A percentile compares a stretch with the other conserved stretches of the same genome.
Conservation (phyloP, 179 eudicot species). For the Sideroxylon spinosum region DNA sequence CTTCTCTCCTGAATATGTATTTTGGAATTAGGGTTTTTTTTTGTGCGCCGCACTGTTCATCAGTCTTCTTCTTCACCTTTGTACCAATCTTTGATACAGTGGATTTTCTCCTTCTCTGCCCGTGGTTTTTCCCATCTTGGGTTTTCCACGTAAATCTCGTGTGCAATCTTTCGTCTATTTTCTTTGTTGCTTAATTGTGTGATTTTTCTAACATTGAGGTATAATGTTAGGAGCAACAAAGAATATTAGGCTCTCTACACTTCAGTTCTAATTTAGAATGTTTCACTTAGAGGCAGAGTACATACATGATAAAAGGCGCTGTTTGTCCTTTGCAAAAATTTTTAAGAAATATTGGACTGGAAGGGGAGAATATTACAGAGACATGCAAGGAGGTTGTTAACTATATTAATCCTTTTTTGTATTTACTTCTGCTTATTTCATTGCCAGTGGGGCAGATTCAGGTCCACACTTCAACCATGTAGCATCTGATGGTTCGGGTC, state of each 20-base stretch:
- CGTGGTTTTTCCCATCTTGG: too few relatives aligned
- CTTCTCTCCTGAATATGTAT: too few relatives aligned
- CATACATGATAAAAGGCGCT: conserved; percentile 6
- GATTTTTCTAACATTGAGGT: too few relatives aligned
- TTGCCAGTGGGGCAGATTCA: not conserved
- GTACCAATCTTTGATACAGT: too few relatives aligned
- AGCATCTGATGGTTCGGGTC: not conserved
- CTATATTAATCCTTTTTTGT: not conserved
- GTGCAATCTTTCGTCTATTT: too few relatives aligned
- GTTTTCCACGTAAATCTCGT: too few relatives aligned
- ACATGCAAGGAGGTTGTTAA: not conserved
- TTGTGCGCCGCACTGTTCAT: too few relatives aligned
- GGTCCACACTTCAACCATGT: not conserved
- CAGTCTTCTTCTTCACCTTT: too few relatives aligned
- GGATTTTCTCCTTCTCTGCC: too few relatives aligned
- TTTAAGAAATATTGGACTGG: not conserved
- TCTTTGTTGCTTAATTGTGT: too few relatives aligned
- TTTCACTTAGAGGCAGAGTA: not conserved
- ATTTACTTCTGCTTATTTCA: not conserved
- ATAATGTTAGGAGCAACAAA: not conserved
- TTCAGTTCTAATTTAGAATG: not conserved
- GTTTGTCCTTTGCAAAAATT: not conserved
- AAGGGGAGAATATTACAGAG: not conserved
- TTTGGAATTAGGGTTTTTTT: too few relatives aligned
- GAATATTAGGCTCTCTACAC: not conserved